phyloP scores from a whole-genome alignment of 225 moss, liverwort and hornwort species.

The Bryoerythrophyllum caledonicum region DNA sequence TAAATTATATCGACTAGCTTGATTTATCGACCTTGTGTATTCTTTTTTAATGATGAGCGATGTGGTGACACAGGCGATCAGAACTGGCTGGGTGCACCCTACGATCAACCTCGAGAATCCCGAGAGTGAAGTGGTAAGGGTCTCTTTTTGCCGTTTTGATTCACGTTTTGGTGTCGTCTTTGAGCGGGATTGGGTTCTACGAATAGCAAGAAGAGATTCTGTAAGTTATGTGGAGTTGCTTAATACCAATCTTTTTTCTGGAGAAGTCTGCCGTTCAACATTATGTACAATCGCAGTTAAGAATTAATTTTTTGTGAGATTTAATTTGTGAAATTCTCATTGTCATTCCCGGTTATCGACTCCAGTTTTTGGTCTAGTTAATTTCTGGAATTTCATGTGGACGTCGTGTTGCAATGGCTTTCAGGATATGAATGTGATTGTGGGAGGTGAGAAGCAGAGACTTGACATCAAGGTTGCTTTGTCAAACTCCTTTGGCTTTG shows the following conservation, averaged over 20 bases:
- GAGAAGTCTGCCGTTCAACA: background rate
- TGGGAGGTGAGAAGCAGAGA: conserved; percentile 59
- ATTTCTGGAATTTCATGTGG: background rate
- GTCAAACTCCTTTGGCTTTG: conserved; percentile 74
- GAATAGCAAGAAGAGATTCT: background rate
- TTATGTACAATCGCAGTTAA: no score
- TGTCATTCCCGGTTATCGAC: background rate
- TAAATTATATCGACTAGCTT: background rate
- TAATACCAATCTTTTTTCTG: background rate
- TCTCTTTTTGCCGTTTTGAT: conserved; percentile 6
- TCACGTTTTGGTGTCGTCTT: background rate
- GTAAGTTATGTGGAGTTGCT: background rate
- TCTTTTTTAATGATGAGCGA: background rate
- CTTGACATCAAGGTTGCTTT: conserved; percentile 54
- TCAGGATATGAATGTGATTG: conserved; percentile 61
- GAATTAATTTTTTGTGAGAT: background rate
- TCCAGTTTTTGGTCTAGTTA: conserved; percentile 3
- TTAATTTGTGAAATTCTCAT: background rate
- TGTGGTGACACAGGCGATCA: conserved; percentile 46
- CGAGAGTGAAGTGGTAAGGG: conserved; percentile 49
- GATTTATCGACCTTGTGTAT: background rate
- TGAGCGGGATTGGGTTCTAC: background rate
- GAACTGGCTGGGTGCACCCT: conserved; percentile 69
- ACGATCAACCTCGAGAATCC: conserved; percentile 60
- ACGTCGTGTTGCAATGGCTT: conserved; percentile 7